These are phyloP conservation scores for Parachlorella kessleri DNA, from an alignment of 139 green algal genomes.

Conservation along the genomic window DNA sequence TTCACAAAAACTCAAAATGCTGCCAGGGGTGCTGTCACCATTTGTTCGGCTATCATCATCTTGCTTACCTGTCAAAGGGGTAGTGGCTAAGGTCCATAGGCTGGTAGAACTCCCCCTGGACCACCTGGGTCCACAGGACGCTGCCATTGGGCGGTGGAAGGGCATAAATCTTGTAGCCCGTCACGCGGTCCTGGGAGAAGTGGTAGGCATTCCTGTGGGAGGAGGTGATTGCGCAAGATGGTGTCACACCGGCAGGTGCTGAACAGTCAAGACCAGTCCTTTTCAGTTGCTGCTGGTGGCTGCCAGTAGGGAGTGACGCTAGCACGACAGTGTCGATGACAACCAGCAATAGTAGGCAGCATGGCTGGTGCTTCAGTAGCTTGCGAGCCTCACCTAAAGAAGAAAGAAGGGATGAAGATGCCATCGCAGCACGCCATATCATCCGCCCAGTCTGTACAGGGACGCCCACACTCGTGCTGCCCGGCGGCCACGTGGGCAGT, in stretches of 20 bases:
- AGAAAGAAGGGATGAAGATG: constrained; percentile 20
- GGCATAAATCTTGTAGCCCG: constrained; percentile 2
- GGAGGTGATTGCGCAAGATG: too few species aligned
- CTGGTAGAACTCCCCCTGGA: constrained; percentile 1
- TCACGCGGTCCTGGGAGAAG: constrained; percentile 5
- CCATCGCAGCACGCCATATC: constrained; percentile 12
- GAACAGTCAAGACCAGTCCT: too few species aligned
- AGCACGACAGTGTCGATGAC: too few species aligned
- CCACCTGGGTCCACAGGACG: not conserved
- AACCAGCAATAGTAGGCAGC: too few species aligned
- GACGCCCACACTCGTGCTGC: not conserved
- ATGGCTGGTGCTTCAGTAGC: too few species aligned
- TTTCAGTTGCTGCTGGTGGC: too few species aligned
- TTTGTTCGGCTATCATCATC: too few species aligned
- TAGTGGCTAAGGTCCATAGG: constrained; percentile 8
- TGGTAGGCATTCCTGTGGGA: not conserved
- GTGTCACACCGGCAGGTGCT: too few species aligned
- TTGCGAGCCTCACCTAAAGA: constrained; percentile 1
- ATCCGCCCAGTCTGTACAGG: constrained; percentile 3
- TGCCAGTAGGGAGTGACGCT: too few species aligned
- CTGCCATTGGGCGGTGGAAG: constrained; percentile 3
- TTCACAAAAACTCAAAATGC: too few species aligned
- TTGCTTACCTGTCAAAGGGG: constrained; percentile 1
- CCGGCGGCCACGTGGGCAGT: not conserved
- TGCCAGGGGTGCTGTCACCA: too few species aligned